Evolutionary conservation across 2,329 filamentous ascomycete species (phyloP), one percentile per base, ranked within the genome.

Genomic region (Proliferodiscus dingleyae): DNA sequence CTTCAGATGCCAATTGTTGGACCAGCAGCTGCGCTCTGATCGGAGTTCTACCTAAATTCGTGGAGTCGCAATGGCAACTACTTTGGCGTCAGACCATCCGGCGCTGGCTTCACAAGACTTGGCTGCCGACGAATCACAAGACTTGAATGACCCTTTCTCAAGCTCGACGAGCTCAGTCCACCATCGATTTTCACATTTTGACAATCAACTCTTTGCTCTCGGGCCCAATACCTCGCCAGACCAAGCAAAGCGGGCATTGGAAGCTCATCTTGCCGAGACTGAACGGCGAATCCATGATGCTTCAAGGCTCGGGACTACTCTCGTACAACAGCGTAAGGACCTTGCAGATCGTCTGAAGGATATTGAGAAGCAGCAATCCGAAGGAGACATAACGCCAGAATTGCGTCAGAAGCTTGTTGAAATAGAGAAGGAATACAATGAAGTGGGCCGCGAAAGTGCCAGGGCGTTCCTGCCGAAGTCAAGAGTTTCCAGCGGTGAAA

Each of bases 341-440:
- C 75, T 98, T 47, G 79, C 81, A 34, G 86, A 94, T 36, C 83
- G 86, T 55, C 69, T 98, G 47, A 82, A 83, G 57, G 89, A 97
- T 61, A 83, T 98, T 3, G 87, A 95, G 58, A 80, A 83, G 61
- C 73, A 87, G 49, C 76, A 89, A 59, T 74, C 78, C 36, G 86
- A 93, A 56, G 80, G 80, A 19, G 86, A 95, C 51, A 80, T 97
- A 41, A 83, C 84, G 0, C 81, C 87, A 3, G 90, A 95, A 55
- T 71, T 98, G 59, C 87, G 86, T 49, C 78, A 85, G 60, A 89
- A 87, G 67, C 76, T 98, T 43, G 75, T 81, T 11, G 89, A 95
- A 52, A 81, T 98, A 49, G 93, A 98, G 66, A 87, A 81, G 65
- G 93, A 98, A 61, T 97, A 94, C 70, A 91, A 95, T 64, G 90